phyloP scores from a whole-genome alignment of 163 green algal genomes.

The Scenedesmus sp. region DNA sequence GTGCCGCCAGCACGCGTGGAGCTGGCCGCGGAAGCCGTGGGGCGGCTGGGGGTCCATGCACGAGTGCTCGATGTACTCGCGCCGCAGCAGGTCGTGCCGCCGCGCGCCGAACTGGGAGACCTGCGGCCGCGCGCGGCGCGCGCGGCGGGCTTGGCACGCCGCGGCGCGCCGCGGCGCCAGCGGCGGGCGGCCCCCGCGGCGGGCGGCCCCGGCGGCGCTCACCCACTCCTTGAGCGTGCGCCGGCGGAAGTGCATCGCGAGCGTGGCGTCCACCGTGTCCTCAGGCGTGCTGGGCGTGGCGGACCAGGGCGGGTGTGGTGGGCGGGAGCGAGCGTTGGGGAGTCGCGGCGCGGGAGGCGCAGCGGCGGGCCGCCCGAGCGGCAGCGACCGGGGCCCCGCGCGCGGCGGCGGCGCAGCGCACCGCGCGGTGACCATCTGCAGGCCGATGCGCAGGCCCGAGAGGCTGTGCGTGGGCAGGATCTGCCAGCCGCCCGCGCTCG shows the following conservation, averaged over 20 bases:
- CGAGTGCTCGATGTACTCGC: slow-evolving; percentile 32
- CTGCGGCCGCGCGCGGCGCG: not conserved
- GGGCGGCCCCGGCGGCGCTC: too few species aligned
- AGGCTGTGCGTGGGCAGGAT: slow-evolving; percentile 27
- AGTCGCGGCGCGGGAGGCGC: too few species aligned
- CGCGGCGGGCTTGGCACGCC: too few species aligned
- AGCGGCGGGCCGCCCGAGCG: too few species aligned
- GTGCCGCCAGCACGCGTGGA: slow-evolving; percentile 62
- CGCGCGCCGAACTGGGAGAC: slow-evolving; percentile 11
- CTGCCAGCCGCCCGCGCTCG: slow-evolving; percentile 53
- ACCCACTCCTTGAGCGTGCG: slow-evolving; percentile 25
- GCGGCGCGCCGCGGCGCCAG: too few species aligned
- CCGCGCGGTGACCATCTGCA: slow-evolving; percentile 32
- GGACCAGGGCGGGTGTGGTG: too few species aligned
- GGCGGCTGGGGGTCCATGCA: not conserved
- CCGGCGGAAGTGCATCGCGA: slow-evolving; percentile 32
- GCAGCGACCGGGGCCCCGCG: too few species aligned
- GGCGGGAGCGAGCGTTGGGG: too few species aligned
- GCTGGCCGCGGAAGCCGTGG: slow-evolving; percentile 56
- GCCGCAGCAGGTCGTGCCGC: slow-evolving; percentile 34
- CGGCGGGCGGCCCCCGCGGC: too few species aligned
- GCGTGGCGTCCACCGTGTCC: slow-evolving; percentile 28
- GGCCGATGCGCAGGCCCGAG: not conserved
- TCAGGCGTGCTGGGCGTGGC: slow-evolving; percentile 31
- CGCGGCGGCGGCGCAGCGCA: slow-evolving; percentile 1